Evolutionary conservation across 225 moss, liverwort and hornwort species (phyloP).

Genomic region (Marchantia polymorpha): DNA sequence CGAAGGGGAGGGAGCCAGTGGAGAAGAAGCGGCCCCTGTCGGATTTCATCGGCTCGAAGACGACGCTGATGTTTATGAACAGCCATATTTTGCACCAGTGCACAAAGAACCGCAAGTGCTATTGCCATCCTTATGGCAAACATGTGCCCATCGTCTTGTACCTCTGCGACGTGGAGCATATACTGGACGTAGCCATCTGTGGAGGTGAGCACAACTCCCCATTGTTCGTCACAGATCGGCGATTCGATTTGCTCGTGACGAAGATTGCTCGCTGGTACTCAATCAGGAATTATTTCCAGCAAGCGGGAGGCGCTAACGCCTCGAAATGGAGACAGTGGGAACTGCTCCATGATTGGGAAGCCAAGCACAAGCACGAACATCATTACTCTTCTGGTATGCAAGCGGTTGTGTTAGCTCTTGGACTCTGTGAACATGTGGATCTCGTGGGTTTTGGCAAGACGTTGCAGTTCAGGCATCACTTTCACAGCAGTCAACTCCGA

Average conservation of each 20-base stretch:
- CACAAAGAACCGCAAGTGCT: conserved; percentile 29
- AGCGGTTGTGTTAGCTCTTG: conserved; percentile 30
- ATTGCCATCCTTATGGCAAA: conserved; percentile 56
- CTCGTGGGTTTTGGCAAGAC: conserved; percentile 45
- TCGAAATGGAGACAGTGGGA: background rate
- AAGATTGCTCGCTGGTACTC: conserved; percentile 57
- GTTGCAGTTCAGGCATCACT: conserved; percentile 26
- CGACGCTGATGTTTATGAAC: conserved; percentile 61
- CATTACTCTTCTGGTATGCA: conserved; percentile 40
- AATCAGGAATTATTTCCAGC: conserved; percentile 11
- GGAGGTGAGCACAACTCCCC: conserved; percentile 40
- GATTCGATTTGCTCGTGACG: conserved; percentile 57
- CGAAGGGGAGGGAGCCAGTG: background rate
- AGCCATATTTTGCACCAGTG: conserved; percentile 59
- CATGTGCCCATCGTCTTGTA: conserved; percentile 64
- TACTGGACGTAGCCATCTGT: conserved; percentile 53
- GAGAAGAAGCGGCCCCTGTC: conserved; percentile 17
- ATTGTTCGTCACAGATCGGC: conserved; percentile 54
- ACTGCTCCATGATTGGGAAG: conserved; percentile 20
- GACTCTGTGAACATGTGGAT: conserved; percentile 33
- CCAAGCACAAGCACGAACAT: conserved; percentile 25
- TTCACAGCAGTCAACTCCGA: conserved; percentile 21
- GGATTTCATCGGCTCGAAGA: conserved; percentile 46
- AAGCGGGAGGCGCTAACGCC: background rate
- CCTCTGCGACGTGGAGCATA: conserved; percentile 51